phyloP scores from a whole-genome alignment of 208 protist genomes.

The Borovskyia barvae region DNA sequence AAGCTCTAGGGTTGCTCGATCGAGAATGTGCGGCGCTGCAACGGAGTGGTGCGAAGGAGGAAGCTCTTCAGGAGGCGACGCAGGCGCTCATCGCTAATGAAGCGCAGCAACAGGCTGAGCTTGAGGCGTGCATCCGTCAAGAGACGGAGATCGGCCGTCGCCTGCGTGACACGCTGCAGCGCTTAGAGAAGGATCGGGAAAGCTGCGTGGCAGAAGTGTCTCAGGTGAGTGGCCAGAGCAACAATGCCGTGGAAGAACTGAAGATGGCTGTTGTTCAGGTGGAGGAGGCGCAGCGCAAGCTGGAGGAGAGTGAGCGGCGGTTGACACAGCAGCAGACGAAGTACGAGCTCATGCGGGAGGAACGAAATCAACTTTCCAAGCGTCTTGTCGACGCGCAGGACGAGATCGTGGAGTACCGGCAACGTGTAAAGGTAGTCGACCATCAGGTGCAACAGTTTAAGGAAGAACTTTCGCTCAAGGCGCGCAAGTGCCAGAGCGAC shows the following conservation, averaged over 20 bases:
- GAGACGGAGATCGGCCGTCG: slow-evolving; percentile 55
- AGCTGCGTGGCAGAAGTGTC: slow-evolving; percentile 85
- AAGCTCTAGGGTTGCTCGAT: slow-evolving; percentile 61
- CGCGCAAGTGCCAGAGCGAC: slow-evolving; percentile 73
- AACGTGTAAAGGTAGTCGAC: slow-evolving; percentile 97
- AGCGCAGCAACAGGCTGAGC: slow-evolving; percentile 66
- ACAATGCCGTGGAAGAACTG: slow-evolving; percentile 89
- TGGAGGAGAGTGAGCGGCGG: slow-evolving; percentile 91
- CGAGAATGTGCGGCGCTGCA: slow-evolving; percentile 69
- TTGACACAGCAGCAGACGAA: slow-evolving; percentile 72
- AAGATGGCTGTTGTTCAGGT: slow-evolving; percentile 87
- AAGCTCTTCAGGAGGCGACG: slow-evolving; percentile 57
- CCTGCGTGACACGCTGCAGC: slow-evolving; percentile 55
- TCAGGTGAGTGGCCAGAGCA: slow-evolving; percentile 83
- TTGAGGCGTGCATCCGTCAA: slow-evolving; percentile 51
- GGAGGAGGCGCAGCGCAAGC: slow-evolving; percentile 94
- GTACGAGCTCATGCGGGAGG: slow-evolving; percentile 94
- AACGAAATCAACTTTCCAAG: slow-evolving; percentile 98
- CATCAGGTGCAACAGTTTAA: slow-evolving; percentile 94
- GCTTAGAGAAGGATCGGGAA: slow-evolving; percentile 92
- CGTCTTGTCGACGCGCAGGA: slow-evolving; percentile 96
- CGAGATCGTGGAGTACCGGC: slow-evolving; percentile 96
- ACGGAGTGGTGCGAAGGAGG: slow-evolving; percentile 65
- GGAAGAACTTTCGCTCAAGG: slow-evolving; percentile 94
- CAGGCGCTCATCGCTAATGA: slow-evolving; percentile 83